These are phyloP conservation scores for Diaporthe sp. DNA, from an alignment of 2,329 filamentous ascomycete genomes.

Conservation along the genomic window DNA sequence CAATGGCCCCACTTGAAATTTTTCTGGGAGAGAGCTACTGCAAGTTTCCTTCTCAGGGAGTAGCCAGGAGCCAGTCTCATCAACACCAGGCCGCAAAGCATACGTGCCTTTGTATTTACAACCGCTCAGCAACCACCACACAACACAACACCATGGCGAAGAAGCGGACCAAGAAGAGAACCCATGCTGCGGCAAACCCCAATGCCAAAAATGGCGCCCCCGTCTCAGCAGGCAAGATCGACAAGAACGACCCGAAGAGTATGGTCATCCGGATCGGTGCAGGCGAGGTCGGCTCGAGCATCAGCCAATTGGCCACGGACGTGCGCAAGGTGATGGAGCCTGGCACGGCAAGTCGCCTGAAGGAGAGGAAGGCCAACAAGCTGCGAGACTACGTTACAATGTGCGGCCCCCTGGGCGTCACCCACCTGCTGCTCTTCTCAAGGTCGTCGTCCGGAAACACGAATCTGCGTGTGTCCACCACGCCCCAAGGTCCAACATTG, in stretches of 20 bases:
- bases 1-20: conserved; percentile 52
- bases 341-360: conserved; percentile 88
- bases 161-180: conserved; percentile 88
- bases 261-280: conserved; percentile 99
- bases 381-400: conserved; percentile 94
- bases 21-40: conserved; percentile 45
- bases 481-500: conserved; percentile 91
- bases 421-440: conserved; percentile 93
- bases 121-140: not conserved
- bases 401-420: conserved; percentile 93
- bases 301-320: conserved; percentile 92
- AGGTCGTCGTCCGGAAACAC: conserved; percentile 91
- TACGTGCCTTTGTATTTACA: conserved; percentile 35
- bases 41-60: not conserved
- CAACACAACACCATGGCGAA: conserved; percentile 76
- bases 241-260: conserved; percentile 84
- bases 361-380: conserved; percentile 89
- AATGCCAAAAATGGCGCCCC: conserved; percentile 64
- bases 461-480: conserved; percentile 88
- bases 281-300: conserved; percentile 89
- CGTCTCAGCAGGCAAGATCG: conserved; percentile 70
- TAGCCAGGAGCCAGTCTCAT: not conserved
- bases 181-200: conserved; percentile 78
- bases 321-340: conserved; percentile 96
- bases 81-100: not conserved